These are phyloP conservation scores for Paramecium biaurelia DNA, from an alignment of 73 alveolate species.

Conservation along the genomic window DNA sequence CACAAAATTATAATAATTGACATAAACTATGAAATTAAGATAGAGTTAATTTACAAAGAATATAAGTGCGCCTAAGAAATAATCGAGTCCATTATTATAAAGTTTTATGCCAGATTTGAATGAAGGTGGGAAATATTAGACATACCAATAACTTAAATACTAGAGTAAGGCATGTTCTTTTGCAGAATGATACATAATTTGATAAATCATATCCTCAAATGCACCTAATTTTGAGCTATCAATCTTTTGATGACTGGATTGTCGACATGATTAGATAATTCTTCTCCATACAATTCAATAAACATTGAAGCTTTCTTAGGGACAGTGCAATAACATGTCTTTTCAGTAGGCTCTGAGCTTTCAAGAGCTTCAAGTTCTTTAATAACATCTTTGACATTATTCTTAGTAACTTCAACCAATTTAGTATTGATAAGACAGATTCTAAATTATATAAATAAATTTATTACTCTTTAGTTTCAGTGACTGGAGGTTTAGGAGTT, in stretches of 20 bases:
- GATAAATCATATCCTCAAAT: conserved; percentile 16
- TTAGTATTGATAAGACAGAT: conserved; percentile 18
- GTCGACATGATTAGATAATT: neutral
- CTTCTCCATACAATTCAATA: conserved; percentile 22
- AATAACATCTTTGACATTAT: neutral
- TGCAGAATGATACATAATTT: conserved; percentile 23
- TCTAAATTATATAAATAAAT: neutral
- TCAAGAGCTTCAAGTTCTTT: neutral
- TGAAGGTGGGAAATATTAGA: conserved; percentile 19
- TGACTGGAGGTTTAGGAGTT: conserved; percentile 42
- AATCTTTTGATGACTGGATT: conserved; percentile 36
- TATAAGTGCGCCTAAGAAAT: neutral
- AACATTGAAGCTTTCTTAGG: neutral
- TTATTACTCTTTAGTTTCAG: conserved; percentile 34
- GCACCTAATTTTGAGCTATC: conserved; percentile 22
- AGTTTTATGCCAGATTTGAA: conserved; percentile 17
- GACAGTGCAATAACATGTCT: conserved; percentile 26
- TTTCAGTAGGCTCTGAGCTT: neutral
- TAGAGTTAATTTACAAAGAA: neutral
- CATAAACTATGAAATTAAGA: neutral
- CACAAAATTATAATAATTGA: neutral
- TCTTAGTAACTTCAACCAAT: conserved; percentile 36
- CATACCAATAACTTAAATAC: conserved; percentile 37
- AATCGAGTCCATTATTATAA: neutral
- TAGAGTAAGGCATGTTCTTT: conserved; percentile 45